Percentiles rank a stretch among this genome's conserved stretches.
These are phyloP conservation scores for Lablab purpureus DNA, from an alignment of 306 rosid genomes.

Conservation along the genomic window DNA sequence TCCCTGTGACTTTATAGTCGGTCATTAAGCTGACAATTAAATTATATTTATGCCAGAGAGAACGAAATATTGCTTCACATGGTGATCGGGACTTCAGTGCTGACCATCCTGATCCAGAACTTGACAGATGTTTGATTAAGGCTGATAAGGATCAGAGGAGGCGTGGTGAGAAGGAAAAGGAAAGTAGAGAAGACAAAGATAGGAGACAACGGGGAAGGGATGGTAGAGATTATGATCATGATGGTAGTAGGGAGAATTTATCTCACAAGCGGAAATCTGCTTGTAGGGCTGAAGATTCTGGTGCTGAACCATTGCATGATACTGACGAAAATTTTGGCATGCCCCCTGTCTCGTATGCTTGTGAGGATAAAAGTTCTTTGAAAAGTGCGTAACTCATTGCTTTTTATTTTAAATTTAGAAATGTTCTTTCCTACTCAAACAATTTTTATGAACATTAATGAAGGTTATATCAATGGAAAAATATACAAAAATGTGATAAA, in stretches of 20 bases:
- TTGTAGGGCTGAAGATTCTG: constrained; percentile 66
- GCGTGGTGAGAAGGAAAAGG: constrained; percentile 83
- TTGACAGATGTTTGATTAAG: constrained; percentile 71
- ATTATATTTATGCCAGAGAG: constrained; percentile 67
- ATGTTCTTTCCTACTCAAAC: background rate
- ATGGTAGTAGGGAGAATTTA: constrained; percentile 65
- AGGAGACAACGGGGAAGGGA: constrained; percentile 71
- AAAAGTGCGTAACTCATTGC: constrained; percentile 71
- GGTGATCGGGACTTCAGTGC: constrained; percentile 77
- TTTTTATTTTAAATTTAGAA: constrained; percentile 9
- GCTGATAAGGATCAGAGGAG: constrained; percentile 81
- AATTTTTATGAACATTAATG: constrained; percentile 9
- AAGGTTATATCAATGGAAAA: constrained; percentile 25
- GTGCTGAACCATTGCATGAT: constrained; percentile 71
- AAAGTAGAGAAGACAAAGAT: constrained; percentile 72
- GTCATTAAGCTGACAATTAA: constrained; percentile 42
- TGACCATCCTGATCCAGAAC: constrained; percentile 84
- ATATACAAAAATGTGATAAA: constrained; percentile 5
- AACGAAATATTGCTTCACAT: constrained; percentile 62
- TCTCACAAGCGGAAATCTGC: constrained; percentile 70
- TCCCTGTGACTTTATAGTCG: constrained; percentile 39
- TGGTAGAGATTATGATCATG: constrained; percentile 81
- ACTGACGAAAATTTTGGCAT: constrained; percentile 73
- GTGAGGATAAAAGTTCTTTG: constrained; percentile 77
- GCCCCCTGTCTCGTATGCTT: constrained; percentile 64